Conservation (phyloP, 331 rosid species). For the Erythrophleum ivorense region DNA sequence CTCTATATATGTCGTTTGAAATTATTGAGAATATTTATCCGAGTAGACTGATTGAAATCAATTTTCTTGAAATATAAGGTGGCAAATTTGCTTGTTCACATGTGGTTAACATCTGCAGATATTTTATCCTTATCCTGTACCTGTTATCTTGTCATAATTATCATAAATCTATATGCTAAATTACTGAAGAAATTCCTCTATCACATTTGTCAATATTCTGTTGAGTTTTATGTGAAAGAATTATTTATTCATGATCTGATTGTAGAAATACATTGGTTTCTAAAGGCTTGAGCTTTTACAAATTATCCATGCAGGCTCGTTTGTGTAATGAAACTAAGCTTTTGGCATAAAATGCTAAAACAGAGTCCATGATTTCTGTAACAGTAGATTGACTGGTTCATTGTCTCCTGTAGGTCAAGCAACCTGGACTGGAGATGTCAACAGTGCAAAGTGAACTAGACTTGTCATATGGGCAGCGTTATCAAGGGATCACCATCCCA, state of each 20-base stretch:
- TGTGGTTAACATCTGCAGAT: slow-evolving; percentile 1
- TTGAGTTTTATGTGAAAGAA: not conserved
- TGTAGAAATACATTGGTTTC: not conserved
- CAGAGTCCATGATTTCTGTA: slow-evolving; percentile 1
- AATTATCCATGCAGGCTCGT: not conserved
- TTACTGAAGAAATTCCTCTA: not conserved
- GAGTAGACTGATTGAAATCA: slow-evolving; percentile 11
- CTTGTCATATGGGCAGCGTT: slow-evolving; percentile 88
- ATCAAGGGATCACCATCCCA: slow-evolving; percentile 79
- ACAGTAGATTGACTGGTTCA: slow-evolving; percentile 37
- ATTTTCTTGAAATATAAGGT: slow-evolving; percentile 6
- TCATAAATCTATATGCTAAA: not conserved
- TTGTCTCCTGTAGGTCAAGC: slow-evolving; percentile 78
- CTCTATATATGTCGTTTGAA: not conserved
- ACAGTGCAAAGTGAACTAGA: slow-evolving; percentile 91
- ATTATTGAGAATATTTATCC: slow-evolving; percentile 13
- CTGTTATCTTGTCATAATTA: slow-evolving; percentile 13
- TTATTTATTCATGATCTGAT: not conserved
- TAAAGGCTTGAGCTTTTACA: not conserved
- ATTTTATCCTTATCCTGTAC: not conserved
- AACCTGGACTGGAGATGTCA: slow-evolving; percentile 95
- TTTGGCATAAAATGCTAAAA: slow-evolving; percentile 8
- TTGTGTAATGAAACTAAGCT: not conserved
- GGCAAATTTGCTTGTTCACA: slow-evolving; percentile 10
- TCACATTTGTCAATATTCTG: not conserved